Evolutionary conservation across 1,284 basidiomycete genomes (phyloP).

Genomic region (Ganoderma resinaceum): DNA sequence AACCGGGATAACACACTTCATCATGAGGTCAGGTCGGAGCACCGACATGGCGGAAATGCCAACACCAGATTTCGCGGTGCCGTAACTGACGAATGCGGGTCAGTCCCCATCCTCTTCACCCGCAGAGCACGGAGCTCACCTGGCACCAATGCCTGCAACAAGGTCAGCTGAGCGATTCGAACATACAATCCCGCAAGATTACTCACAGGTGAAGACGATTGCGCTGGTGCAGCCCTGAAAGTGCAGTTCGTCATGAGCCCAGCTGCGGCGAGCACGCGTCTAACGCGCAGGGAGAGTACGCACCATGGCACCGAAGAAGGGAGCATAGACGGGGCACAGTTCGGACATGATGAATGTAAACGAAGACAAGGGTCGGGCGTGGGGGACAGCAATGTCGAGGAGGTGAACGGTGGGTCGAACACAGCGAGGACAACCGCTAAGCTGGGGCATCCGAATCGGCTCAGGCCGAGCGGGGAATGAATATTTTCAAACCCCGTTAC

Average conservation of each 20-base stretch:
- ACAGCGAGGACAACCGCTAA: conserved; percentile 24
- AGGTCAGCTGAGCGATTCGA: conserved; percentile 36
- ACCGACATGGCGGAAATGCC: conserved; percentile 99
- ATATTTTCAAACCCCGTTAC: neutral
- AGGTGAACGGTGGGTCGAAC: conserved; percentile 27
- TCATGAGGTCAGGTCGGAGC: conserved; percentile 93
- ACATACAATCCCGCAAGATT: neutral
- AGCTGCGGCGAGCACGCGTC: neutral
- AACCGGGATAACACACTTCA: conserved; percentile 96
- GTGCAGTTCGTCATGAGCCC: conserved; percentile 27
- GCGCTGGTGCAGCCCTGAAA: conserved; percentile 91
- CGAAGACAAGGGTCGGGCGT: conserved; percentile 24
- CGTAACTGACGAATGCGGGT: conserved; percentile 62
- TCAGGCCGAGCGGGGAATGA: conserved; percentile 15
- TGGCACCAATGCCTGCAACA: conserved; percentile 71
- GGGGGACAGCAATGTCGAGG: conserved; percentile 23
- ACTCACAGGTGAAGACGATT: conserved; percentile 97
- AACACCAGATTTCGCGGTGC: conserved; percentile 98
- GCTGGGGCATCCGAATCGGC: conserved; percentile 18
- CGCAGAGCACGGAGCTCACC: conserved; percentile 48
- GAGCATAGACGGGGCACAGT: conserved; percentile 92
- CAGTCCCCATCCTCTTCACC: neutral
- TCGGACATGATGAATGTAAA: conserved; percentile 69
- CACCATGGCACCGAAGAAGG: conserved; percentile 97
- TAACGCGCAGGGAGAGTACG: conserved; percentile 39